Evolutionary conservation across 192 early-diverging fungal genomes (phyloP), one percentile per base, ranked within the genome.

Genomic region (Backusella australiensis): DNA sequence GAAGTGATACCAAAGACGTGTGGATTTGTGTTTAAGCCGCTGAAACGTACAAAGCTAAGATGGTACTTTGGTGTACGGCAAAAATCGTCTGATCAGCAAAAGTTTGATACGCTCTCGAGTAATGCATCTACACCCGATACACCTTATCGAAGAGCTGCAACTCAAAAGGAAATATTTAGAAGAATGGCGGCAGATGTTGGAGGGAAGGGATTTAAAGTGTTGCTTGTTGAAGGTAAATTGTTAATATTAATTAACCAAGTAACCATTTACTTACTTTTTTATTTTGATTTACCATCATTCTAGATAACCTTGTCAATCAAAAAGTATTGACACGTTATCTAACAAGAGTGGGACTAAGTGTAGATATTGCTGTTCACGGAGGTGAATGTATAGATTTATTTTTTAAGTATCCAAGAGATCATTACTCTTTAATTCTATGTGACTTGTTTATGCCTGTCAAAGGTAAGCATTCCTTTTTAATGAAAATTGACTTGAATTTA

Each of bases 401-500:
- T 67, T 72, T 76, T 56, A 75, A 71, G 17, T 63, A 85, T 65
- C 85, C 86, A 19, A 76, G 74, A 29, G 74, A 71, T 35, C 81
- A 89, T 71, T 89, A 81, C 71, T 85, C 82, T 15, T 67, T 89
- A 19, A 81, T 89, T 41, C 69, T 89, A 74, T 89, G 88, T 73
- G 88, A 89, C 72, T 69, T 89, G 34, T 89, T 89, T 42, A 89
- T 89, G 88, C 88, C 88, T 3, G 82, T 86, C 39, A 89, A 85
- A 82, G 84, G 84, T 85, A 77, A 38, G 67, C 19, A 6, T 49
- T 17, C 17, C 17, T 49, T 34, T 69, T 23, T 39, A 65, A 72
- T 41, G 65, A 65, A 12, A 29, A 76, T 32, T 41, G 19, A 15
- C 34, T 9, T 36, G 53, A 29, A 41, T 39, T 23, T 44, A 63